Evolutionary conservation across 1,139 yeast species (phyloP), one percentile per base, ranked within the genome.

Genomic region (Kurtzmaniella quercitrusa): DNA sequence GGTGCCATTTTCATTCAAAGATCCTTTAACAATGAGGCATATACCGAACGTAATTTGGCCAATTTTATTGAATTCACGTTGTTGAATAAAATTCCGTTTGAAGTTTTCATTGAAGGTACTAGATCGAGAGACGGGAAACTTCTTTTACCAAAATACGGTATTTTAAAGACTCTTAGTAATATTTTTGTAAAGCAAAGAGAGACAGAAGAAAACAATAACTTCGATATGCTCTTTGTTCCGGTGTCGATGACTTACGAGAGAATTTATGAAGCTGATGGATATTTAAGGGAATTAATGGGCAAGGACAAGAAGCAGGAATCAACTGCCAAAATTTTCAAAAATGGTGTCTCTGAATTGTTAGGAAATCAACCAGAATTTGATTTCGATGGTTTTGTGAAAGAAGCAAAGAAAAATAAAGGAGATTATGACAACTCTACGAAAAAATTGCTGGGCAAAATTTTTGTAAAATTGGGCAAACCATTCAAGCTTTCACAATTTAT

Each of bases 81-180:
- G 33, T 48, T 66, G 23, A 69, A 77, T 47, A 81, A 82, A 41
- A 64, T 73, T 48, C 76, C 75, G 47, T 66, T 81, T 48, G 86
- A 82, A 55, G 82, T 83, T 43, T 81, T 82, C 50, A 77, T 81
- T 44, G 87, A 81, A 55, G 87, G 87, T 16, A 79, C 84, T 1
- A 70, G 87, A 44, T 80, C 86, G 2, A 70, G 87, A 49, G 82
- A 81, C 44, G 87, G 87, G 14, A 81, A 81, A 54, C 63, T 80
- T 41, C 65, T 82, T 33, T 69, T 82, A 21, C 87, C 87, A 8
- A 82, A 81, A 53, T 80, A 78, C 52, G 87, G 87, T 14, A 76
- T 81, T 45, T 67, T 81, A 50, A 81, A 80, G 58, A 72, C 69
- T 14, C 57, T 74, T 44, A 64, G 75, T 36, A 62, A 73, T 39